Conservation (phyloP, 768 basidiomycete genomes). For the Leccinum boreale region DNA sequence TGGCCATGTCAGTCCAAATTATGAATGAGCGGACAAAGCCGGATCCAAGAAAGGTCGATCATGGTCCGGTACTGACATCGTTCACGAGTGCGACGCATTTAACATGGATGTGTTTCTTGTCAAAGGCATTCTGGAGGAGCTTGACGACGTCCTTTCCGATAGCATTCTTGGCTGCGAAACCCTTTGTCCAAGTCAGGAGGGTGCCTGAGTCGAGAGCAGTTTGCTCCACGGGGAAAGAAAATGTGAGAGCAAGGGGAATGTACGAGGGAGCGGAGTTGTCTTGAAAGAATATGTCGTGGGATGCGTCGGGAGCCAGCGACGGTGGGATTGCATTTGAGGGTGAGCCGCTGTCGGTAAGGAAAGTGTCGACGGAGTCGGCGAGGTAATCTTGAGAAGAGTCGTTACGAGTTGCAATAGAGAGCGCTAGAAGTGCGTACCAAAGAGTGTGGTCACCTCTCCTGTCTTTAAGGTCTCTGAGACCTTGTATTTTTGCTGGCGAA, state of each 20-base stretch:
- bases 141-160: slow-evolving; percentile 86
- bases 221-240: slow-evolving; percentile 97
- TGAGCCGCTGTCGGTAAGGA: slow-evolving; percentile 62
- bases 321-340: slow-evolving; percentile 25
- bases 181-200: slow-evolving; percentile 94
- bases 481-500: slow-evolving; percentile 95
- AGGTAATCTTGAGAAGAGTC: slow-evolving; percentile 73
- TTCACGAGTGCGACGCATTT: slow-evolving; percentile 91
- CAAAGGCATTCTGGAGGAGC: slow-evolving; percentile 88
- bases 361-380: slow-evolving; percentile 93
- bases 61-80: slow-evolving; percentile 65
- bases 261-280: slow-evolving; percentile 37
- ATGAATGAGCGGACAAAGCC: neutral
- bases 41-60: neutral
- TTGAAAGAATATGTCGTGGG: slow-evolving; percentile 12
- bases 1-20: slow-evolving; percentile 8
- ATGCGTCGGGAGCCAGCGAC: slow-evolving; percentile 18
- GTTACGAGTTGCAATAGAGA: slow-evolving; percentile 6
- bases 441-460: slow-evolving; percentile 82
- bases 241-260: slow-evolving; percentile 84
- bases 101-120: slow-evolving; percentile 89
- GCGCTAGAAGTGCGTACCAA: slow-evolving; percentile 51
- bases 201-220: slow-evolving; percentile 88
- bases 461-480: slow-evolving; percentile 92
- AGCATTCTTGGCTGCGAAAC: slow-evolving; percentile 89